Conservation (phyloP, 306 rosid genomes). For the Crataegus laevigata region DNA sequence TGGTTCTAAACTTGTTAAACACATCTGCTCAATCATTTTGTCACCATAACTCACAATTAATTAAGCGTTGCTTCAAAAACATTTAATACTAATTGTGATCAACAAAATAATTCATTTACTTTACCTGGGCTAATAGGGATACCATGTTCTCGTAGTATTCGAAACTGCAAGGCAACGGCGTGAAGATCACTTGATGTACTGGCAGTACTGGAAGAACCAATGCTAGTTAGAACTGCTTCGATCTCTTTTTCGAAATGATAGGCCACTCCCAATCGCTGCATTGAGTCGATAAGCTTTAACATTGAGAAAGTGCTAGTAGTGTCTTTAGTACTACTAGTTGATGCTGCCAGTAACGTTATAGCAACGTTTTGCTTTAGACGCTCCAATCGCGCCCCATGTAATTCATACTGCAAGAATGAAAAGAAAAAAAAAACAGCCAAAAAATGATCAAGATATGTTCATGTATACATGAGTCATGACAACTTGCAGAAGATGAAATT, state of each 20-base stretch:
- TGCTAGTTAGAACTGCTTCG: neutral
- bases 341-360: neutral
- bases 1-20: constrained; percentile 2
- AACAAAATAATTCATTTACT: neutral
- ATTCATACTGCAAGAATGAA: constrained; percentile 13
- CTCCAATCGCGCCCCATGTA: constrained; percentile 2
- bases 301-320: neutral
- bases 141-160: constrained; percentile 18
- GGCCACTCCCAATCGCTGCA: constrained; percentile 21
- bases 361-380: constrained; percentile 5
- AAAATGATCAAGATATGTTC: neutral
- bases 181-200: neutral
- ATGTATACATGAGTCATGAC: neutral
- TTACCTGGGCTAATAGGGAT: constrained; percentile 18
- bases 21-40: constrained; percentile 4
- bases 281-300: constrained; percentile 4
- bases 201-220: neutral
- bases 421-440: neutral
- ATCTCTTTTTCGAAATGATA: constrained; percentile 26
- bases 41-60: neutral
- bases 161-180: constrained; percentile 5
- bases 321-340: neutral
- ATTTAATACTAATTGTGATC: too few species aligned
- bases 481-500: too few species aligned
- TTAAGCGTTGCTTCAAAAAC: neutral